Evolutionary conservation across 2,329 filamentous ascomycete genomes (phyloP).

Genomic region (Acarospora socialis): DNA sequence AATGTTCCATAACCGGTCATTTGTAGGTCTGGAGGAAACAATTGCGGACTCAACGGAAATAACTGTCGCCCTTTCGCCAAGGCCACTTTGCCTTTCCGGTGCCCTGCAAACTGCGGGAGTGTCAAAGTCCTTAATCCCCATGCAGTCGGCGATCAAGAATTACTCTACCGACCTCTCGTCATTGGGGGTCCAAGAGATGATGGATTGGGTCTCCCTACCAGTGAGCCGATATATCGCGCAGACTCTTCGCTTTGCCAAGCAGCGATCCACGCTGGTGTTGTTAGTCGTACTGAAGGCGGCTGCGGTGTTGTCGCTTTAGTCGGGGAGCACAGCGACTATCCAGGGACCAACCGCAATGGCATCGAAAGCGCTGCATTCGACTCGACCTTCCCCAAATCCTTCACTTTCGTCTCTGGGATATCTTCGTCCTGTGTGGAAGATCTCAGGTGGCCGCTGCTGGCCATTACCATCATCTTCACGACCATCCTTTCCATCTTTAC

Average conservation of each 20-base stretch:
- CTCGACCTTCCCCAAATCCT: conserved; percentile 80
- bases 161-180: conserved; percentile 38
- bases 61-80: conserved; percentile 41
- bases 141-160: conserved; percentile 35
- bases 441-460: conserved; percentile 70
- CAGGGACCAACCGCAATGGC: conserved; percentile 51
- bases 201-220: conserved; percentile 17
- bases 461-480: conserved; percentile 67
- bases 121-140: conserved; percentile 35
- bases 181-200: conserved; percentile 33
- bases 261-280: conserved; percentile 69
- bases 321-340: conserved; percentile 51
- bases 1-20: conserved; percentile 7
- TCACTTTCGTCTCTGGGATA: conserved; percentile 55
- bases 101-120: conserved; percentile 39
- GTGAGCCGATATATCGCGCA: conserved; percentile 58
- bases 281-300: conserved; percentile 57
- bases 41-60: conserved; percentile 40
- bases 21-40: conserved; percentile 27
- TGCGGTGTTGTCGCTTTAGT: conserved; percentile 68
- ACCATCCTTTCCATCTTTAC: conserved; percentile 68
- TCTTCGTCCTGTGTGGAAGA: conserved; percentile 49
- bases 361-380: conserved; percentile 67
- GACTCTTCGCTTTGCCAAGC: conserved; percentile 80
- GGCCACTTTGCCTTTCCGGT: conserved; percentile 39